Base-by-base conservation (phyloP, 164 flowering plant genomes). In the Chimonanthus praecox region DNA sequence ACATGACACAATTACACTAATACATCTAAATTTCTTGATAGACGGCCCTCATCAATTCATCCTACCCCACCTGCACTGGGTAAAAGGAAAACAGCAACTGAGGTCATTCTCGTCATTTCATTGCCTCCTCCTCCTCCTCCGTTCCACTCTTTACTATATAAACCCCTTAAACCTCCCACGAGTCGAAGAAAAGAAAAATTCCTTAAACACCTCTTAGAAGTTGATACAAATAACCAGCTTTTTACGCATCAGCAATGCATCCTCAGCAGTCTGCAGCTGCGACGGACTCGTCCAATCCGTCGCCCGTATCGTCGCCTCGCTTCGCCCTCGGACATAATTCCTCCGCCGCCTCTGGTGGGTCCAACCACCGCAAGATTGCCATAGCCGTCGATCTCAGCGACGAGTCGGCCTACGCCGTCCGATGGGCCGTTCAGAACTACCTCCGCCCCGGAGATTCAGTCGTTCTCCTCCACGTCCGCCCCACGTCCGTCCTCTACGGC, bases 361-460 rank as follows among this genome's bases (percentile, higher is more conserved):
- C 33, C 33, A 33, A 81, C 71, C 71, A 82, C 47, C 86, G 94
- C 46, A 82, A 74, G 72, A 82, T 88, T 79, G 94, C 89, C 15
- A 89, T 90, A 78, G 92, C 97, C 54, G 90, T 90, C 33, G 94
- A 90, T 78, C 87, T 92, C 4, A 84, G 89, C 82, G 93, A 92
- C 77, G 94, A 92, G 84, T 86, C 89, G 67, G 94, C 93, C 64
- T 82, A 75, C 79, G 93, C 94, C 63, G 94, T 92, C 51, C 83
- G 86, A 63, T 92, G 97, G 97, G 89, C 94, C 11, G 93, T 92
- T 11, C 85, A 88, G 68, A 84, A 90, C 84, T 92, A 92, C 74
- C 88, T 92, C 74, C 92, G 94, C 2, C 92, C 89, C 2, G 92
- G 91, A 1, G 94, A 92, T 81, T 77, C 87, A 64, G 92, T 91